Evolutionary conservation across 228 moss, liverwort and hornwort genomes (phyloP).

Genomic region (Sphagnum magellanicum): DNA sequence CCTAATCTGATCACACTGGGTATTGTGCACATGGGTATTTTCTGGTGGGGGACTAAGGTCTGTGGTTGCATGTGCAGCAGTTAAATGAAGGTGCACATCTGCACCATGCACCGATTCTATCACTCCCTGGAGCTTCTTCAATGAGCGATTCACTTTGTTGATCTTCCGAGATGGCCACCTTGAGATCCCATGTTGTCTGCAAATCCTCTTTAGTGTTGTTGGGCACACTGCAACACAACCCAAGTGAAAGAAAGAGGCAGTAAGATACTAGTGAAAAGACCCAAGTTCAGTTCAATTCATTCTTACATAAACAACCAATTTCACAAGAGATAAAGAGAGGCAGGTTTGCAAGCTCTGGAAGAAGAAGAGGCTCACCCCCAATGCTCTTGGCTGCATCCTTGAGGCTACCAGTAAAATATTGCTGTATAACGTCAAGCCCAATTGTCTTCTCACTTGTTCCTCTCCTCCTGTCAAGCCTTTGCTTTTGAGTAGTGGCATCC

Average conservation of each 20-base stretch:
- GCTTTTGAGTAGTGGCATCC: not conserved
- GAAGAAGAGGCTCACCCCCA: conserved; percentile 7
- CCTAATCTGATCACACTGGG: not conserved
- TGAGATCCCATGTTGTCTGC: conserved; percentile 56
- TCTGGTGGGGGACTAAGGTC: conserved; percentile 3
- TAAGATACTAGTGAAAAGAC: too few relatives aligned
- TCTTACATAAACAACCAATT: too few relatives aligned
- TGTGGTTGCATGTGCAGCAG: conserved; percentile 11
- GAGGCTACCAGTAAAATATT: conserved; percentile 12
- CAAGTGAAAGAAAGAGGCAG: not conserved
- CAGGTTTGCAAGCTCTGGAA: not conserved
- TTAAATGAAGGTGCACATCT: conserved; percentile 44
- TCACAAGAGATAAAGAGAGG: too few relatives aligned
- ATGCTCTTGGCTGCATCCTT: conserved; percentile 14
- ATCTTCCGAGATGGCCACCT: conserved; percentile 62
- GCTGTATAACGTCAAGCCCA: conserved; percentile 7
- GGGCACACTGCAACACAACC: conserved; percentile 36
- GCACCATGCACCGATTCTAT: conserved; percentile 52
- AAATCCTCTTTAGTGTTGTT: conserved; percentile 53
- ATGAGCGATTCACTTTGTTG: conserved; percentile 52
- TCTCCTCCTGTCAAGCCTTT: conserved; percentile 6
- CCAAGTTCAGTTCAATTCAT: too few relatives aligned
- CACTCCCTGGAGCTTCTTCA: conserved; percentile 56
- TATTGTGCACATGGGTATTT: not conserved
- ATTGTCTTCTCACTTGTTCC: conserved; percentile 9